phyloP scores from a whole-genome alignment of 2,329 filamentous ascomycete species.

The Cryphonectria naterciae region DNA sequence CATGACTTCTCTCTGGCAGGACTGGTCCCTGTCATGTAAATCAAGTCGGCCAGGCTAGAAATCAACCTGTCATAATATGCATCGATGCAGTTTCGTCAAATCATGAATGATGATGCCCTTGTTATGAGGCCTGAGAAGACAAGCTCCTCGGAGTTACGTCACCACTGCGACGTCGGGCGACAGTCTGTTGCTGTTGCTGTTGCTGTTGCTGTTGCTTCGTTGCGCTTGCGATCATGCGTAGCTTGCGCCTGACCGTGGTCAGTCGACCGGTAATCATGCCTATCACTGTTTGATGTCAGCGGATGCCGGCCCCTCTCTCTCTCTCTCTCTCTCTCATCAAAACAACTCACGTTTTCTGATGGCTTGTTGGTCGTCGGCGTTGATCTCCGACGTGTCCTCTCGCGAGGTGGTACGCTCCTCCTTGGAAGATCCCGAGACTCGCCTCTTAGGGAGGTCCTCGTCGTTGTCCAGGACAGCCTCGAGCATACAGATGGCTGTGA shows the following conservation, averaged over 20 bases:
- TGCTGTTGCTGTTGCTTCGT: constrained; percentile 53
- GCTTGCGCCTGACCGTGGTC: constrained; percentile 61
- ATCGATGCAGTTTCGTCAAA: constrained; percentile 37
- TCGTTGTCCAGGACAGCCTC: constrained; percentile 92
- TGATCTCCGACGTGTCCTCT: constrained; percentile 54
- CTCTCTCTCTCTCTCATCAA: neutral
- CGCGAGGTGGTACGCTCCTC: constrained; percentile 48
- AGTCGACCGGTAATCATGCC: constrained; percentile 65
- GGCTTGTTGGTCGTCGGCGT: constrained; percentile 72
- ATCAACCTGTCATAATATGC: neutral
- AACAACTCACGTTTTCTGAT: constrained; percentile 70
- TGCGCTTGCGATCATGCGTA: constrained; percentile 63
- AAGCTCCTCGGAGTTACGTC: constrained; percentile 60
- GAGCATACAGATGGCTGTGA: constrained; percentile 91
- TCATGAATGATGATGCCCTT: constrained; percentile 34
- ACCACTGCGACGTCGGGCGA: constrained; percentile 56
- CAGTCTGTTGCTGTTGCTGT: constrained; percentile 47
- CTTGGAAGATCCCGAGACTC: constrained; percentile 44
- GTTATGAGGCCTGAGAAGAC: constrained; percentile 49
- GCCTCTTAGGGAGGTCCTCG: constrained; percentile 55
- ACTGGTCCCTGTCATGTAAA: constrained; percentile 1
- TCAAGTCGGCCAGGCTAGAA: neutral
- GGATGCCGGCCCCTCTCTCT: neutral
- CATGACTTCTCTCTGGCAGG: neutral
- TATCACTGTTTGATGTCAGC: constrained; percentile 55